Base-by-base conservation (phyloP, 1,139 yeast species). In the Keqinozyma sinolaborantium region DNA sequence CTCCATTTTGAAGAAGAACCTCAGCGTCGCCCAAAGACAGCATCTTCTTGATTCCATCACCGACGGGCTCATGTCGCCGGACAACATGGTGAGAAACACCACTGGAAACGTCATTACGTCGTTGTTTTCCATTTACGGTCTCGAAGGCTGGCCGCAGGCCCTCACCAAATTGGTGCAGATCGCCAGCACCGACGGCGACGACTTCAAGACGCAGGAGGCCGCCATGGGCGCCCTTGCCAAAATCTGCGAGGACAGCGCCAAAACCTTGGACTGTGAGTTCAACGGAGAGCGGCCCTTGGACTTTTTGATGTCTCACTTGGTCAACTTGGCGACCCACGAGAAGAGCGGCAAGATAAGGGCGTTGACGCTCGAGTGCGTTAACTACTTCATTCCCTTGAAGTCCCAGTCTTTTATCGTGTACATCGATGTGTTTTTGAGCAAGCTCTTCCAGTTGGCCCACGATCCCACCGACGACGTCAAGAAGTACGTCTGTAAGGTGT, bases 81-180 rank as follows among this genome's bases (percentile, higher is more conserved):
- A 77, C 39, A 55, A 64, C 13, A 62, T 85, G 48, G 85, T 90
- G 16, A 73, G 95, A 40, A 87, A 85, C 50, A 86, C 90, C 39
- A 81, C 96, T 10, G 96, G 97, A 28, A 90, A 82, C 50, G 95
- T 88, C 32, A 80, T 92, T 32, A 85, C 97, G 2, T 73, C 95
- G 0, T 60, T 92, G 25, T 83, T 90, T 45, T 70, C 83, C 6
- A 66, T 77, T n/a, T 75, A 78, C 30, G 95, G 95, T 1, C 67
- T 85, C 26, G 58, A 64, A 20, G 68, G 71, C 19, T 87, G 95
- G 95, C 88, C 95, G 2, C 76, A 74, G 27, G 70, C 83, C 15
- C 61, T 92, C 20, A 80, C 84, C 1, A 79, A 77, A 42, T 67
- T 92, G 33, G 56, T 88, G 46, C 74, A 73, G 34, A 57, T 87